Evolutionary conservation across 345 rosid species (phyloP), one percentile per base, ranked within the genome.

Genomic region (Salix arbutifolia): DNA sequence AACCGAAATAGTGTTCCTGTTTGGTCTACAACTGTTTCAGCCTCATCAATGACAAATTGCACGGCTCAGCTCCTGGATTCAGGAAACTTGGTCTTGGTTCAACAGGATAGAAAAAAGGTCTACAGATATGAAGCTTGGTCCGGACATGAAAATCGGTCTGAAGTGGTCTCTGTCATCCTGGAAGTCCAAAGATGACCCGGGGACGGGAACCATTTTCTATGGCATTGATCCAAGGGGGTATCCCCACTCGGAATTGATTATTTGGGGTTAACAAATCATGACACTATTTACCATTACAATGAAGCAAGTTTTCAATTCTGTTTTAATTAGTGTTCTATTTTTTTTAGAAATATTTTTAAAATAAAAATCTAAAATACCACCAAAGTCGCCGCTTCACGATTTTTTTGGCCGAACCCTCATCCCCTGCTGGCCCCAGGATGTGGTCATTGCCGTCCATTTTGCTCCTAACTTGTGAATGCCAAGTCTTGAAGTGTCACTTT

Each of bases 161-260:
- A 65, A 62, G 31, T 31, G 69, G 69, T 14, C 18, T 40, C 14
- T 86, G 3, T 74, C 83, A 1, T 86, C 86, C 0, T 83, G 85
- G 86, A 86, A 58, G 46, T 76, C 85, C 10, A 28, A 2, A 1
- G 86, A 79, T 14, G 86, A 83, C 5, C 88, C 86, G 0, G 52
- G 69, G 0, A 66, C 76, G 0, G 83, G 88, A 12, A 64, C 75
- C 50, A 7, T 61, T 16, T 16, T 26, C 25, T 80, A 58, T 31
- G n/a, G 66, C 1, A 76, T 76, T 18, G 83, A 75, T 6, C 85
- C 78, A 3, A 66, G 17, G 8, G 93, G 90, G 61, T 88, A 70
- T 35, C 88, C 95, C 1, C 91, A 28, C 33, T 31, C 33, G 33
- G 33, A 31, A 31, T 31, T 31, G 33, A 31, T 3, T 31, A 3